These are phyloP conservation scores for Podospora anserina DNA, from an alignment of 495 filamentous ascomycete genomes.

Conservation along the genomic window DNA sequence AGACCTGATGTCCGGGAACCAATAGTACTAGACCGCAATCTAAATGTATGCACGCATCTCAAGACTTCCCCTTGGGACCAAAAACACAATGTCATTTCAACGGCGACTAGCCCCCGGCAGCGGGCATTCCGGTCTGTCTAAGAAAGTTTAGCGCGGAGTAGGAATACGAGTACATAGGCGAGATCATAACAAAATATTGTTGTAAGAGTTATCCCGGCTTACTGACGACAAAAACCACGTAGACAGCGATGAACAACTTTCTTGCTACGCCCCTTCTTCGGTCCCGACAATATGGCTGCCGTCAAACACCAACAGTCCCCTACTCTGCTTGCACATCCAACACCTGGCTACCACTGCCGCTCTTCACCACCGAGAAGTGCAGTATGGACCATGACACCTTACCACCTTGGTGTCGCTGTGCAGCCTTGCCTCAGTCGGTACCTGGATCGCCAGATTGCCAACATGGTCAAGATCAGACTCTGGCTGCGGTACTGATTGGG, in stretches of 20 bases:
- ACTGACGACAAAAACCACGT: not conserved
- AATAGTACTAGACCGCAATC: constrained; percentile 26
- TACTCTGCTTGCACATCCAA: not conserved
- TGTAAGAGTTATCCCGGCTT: not conserved
- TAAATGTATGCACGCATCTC: constrained; percentile 20
- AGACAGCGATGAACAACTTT: not conserved
- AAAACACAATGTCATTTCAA: constrained; percentile 3
- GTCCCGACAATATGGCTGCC: constrained; percentile 2
- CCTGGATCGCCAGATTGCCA: constrained; percentile 29
- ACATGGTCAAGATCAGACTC: not conserved
- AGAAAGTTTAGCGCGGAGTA: not conserved
- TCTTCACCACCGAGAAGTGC: constrained; percentile 9
- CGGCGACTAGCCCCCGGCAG: not conserved
- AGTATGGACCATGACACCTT: constrained; percentile 8
- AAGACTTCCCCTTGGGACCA: constrained; percentile 25
- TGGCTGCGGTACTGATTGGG: constrained; percentile 28
- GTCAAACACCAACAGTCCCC: not conserved
- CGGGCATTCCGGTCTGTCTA: constrained; percentile 4
- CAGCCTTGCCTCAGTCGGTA: constrained; percentile 17
- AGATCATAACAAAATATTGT: not conserved
- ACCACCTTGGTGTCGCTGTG: not conserved
- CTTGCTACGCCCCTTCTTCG: too few relatives aligned
- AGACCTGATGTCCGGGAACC: constrained; percentile 21
- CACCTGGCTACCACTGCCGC: not conserved
- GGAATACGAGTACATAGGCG: not conserved